A percentile compares a stretch with the other conserved stretches of the same genome.
Evolutionary conservation across 1,284 basidiomycete genomes (phyloP).

Genomic region (Erythrobasidium hasegawianum): DNA sequence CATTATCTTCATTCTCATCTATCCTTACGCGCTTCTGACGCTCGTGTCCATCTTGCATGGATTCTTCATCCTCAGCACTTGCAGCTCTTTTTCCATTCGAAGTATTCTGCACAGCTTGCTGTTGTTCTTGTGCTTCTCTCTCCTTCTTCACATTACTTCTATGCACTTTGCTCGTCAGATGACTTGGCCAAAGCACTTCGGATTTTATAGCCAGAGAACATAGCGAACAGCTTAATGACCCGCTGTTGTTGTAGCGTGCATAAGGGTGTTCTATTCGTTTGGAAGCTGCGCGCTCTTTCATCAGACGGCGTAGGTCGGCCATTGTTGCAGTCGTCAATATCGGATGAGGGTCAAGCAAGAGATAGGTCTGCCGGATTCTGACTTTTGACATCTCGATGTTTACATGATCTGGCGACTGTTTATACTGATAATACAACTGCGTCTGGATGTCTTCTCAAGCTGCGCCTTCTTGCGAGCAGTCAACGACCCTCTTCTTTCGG

Average conservation of each 20-base stretch:
- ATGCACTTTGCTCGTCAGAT: slow-evolving; percentile 35
- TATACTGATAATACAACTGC: too few species aligned
- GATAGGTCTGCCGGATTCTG: too few species aligned
- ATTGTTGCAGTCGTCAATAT: not conserved
- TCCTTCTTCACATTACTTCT: slow-evolving; percentile 25
- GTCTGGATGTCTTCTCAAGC: too few species aligned
- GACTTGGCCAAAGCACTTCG: slow-evolving; percentile 33
- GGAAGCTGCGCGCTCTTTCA: slow-evolving; percentile 22
- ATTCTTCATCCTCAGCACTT: slow-evolving; percentile 13
- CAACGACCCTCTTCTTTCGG: too few species aligned
- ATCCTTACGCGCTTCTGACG: not conserved
- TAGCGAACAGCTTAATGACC: slow-evolving; percentile 28
- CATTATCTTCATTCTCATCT: not conserved
- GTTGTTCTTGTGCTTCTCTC: slow-evolving; percentile 1
- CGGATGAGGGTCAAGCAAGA: too few species aligned
- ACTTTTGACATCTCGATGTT: too few species aligned
- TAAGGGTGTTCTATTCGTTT: slow-evolving; percentile 32
- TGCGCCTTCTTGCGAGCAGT: too few species aligned
- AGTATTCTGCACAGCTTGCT: slow-evolving; percentile 1
- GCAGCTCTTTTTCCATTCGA: slow-evolving; percentile 10
- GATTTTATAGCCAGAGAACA: slow-evolving; percentile 27
- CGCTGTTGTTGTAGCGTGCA: slow-evolving; percentile 20
- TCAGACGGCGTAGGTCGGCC: slow-evolving; percentile 30
- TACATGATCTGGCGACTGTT: too few species aligned
- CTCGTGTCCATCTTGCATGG: not conserved